Conservation (phyloP, 148 eudicot species). For the Vaccinium corymbosum region DNA sequence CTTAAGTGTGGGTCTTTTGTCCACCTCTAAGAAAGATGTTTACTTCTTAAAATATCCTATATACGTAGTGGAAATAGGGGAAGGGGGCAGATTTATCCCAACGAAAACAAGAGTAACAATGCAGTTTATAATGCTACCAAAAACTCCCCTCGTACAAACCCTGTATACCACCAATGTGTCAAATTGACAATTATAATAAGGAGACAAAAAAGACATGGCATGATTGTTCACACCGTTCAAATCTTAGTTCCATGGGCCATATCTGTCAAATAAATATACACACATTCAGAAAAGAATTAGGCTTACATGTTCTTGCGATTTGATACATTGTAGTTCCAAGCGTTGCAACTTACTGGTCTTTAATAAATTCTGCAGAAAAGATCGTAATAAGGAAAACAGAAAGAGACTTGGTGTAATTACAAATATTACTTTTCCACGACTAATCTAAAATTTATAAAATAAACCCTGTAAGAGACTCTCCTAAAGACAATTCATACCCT, state of each 20-base stretch:
- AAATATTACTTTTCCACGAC: not conserved
- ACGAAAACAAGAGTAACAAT: no score
- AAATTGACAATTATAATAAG: not conserved
- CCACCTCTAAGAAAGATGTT: no score
- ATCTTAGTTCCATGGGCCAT: not conserved
- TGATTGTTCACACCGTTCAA: not conserved
- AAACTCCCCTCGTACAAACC: slow-evolving; percentile 9
- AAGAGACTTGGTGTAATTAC: not conserved
- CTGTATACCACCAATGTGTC: not conserved
- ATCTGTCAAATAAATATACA: not conserved
- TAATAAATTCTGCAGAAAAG: slow-evolving; percentile 52
- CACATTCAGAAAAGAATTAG: slow-evolving; percentile 1
- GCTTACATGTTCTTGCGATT: slow-evolving; percentile 60
- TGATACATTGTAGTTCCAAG: slow-evolving; percentile 52
- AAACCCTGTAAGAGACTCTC: not conserved
- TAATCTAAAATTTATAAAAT: not conserved
- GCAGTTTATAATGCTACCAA: not conserved
- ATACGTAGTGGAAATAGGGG: no score
- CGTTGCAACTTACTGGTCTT: slow-evolving; percentile 49
- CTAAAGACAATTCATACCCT: not conserved
- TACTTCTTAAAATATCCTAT: no score
- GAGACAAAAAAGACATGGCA: not conserved
- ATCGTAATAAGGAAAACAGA: slow-evolving; percentile 3
- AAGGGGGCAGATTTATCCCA: no score
- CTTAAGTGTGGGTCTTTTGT: no score